A percentile compares a stretch with the other conserved stretches of the same genome.
Conservation (phyloP, 257 asterid genomes). For the Plantago elongata region DNA sequence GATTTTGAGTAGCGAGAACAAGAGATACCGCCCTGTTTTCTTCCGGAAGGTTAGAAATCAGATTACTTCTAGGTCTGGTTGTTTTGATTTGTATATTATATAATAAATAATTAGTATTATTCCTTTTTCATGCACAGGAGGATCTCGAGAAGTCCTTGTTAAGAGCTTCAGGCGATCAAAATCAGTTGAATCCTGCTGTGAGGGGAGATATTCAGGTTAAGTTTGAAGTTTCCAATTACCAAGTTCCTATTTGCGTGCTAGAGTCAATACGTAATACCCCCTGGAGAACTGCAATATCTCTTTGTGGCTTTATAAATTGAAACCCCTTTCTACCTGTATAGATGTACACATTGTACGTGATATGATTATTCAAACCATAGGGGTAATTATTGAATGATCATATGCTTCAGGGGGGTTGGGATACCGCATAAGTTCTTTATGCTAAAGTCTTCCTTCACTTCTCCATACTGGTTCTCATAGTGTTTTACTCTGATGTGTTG, state of each 20-base stretch:
- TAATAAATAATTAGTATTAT: not conserved
- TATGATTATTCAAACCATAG: not conserved
- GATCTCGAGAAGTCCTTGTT: conserved; percentile 68
- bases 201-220: conserved; percentile 75
- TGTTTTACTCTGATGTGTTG: conserved; percentile 13
- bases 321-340: too few species aligned
- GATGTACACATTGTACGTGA: not conserved
- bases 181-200: conserved; percentile 54
- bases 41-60: conserved; percentile 69
- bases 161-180: conserved; percentile 68
- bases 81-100: not conserved
- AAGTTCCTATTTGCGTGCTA: not conserved
- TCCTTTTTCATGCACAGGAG: conserved; percentile 44
- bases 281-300: too few species aligned
- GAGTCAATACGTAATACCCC: too few species aligned
- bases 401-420: too few species aligned
- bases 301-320: too few species aligned
- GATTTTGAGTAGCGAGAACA: conserved; percentile 61
- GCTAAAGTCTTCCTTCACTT: not conserved
- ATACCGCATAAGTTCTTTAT: too few species aligned
- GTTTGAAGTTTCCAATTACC: conserved; percentile 16
- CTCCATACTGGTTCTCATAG: not conserved
- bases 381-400: not conserved
- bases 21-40: conserved; percentile 83
- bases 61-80: conserved; percentile 3